Percentiles rank a stretch among this genome's conserved stretches.
phyloP scores from a whole-genome alignment of 106 monocot genomes.

The Phalaenopsis aphrodite region DNA sequence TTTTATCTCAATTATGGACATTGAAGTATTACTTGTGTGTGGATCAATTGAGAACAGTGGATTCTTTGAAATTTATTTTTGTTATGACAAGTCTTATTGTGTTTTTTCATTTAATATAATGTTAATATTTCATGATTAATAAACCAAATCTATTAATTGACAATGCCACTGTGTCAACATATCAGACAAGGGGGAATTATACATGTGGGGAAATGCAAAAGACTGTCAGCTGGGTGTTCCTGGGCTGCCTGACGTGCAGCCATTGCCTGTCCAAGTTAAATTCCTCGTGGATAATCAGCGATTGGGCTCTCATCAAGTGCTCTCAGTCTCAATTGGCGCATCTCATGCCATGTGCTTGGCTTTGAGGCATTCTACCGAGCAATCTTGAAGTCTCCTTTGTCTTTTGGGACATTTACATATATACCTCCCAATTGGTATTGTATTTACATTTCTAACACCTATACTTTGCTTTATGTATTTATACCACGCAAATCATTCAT shows the following conservation, averaged over 20 bases:
- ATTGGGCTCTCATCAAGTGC: conserved; percentile 56
- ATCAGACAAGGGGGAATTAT: conserved; percentile 73
- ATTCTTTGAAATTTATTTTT: too few relatives aligned
- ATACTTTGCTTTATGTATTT: too few relatives aligned
- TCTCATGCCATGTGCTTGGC: conserved; percentile 90
- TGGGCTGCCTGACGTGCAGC: conserved; percentile 58
- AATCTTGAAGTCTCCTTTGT: neutral
- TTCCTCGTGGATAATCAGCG: conserved; percentile 65
- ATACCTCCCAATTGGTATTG: too few relatives aligned
- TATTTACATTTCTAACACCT: too few relatives aligned
- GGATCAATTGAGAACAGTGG: too few relatives aligned
- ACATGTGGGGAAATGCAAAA: conserved; percentile 94
- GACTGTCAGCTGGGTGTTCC: conserved; percentile 88
- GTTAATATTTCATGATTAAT: too few relatives aligned
- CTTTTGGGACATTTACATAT: too few relatives aligned
- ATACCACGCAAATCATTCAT: too few relatives aligned
- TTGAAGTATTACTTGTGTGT: too few relatives aligned
- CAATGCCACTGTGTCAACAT: conserved; percentile 4
- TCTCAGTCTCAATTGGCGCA: conserved; percentile 76
- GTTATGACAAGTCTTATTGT: too few relatives aligned
- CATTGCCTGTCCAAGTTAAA: conserved; percentile 67
- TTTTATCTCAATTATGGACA: too few relatives aligned
- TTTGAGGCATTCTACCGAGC: conserved; percentile 19
- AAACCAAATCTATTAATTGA: neutral
- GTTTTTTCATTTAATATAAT: too few relatives aligned